Percentiles rank a stretch among this genome's conserved stretches.
Conservation (phyloP, 116 monocot species). For the Cymodocea nodosa region DNA sequence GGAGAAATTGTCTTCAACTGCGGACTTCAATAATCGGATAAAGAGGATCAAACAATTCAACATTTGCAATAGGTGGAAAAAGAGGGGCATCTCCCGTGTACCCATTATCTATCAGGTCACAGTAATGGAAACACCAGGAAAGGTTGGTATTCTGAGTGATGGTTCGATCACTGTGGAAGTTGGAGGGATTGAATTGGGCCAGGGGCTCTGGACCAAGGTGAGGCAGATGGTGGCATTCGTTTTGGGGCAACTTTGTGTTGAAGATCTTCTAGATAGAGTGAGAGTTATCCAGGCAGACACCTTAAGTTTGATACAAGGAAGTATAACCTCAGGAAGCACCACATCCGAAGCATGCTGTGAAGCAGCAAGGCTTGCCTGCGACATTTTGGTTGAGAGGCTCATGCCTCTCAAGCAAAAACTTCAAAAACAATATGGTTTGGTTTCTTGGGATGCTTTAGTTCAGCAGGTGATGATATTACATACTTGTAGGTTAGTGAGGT, state of each 20-base stretch:
- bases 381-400: conserved; percentile 49
- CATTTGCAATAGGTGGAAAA: conserved; percentile 39
- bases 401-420: conserved; percentile 36
- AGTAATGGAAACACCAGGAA: conserved; percentile 37
- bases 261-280: conserved; percentile 41
- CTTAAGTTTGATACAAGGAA: conserved; percentile 78
- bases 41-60: conserved; percentile 44
- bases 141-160: conserved; percentile 64
- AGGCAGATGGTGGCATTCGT: conserved; percentile 72
- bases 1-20: conserved; percentile 23
- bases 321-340: conserved; percentile 70
- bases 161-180: conserved; percentile 77
- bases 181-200: conserved; percentile 85
- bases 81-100: conserved; percentile 62
- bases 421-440: conserved; percentile 16
- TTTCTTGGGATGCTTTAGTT: conserved; percentile 64
- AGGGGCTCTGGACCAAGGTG: conserved; percentile 93
- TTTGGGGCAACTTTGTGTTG: conserved; percentile 47
- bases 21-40: conserved; percentile 21
- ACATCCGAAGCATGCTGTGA: conserved; percentile 82
- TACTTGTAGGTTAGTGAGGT: too few species aligned
- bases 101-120: conserved; percentile 42
- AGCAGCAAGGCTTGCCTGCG: conserved; percentile 60
- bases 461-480: conserved; percentile 29
- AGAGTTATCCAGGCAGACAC: conserved; percentile 76